Conservation (phyloP, 2,329 filamentous ascomycete species). For the Neurospora crassa region DNA sequence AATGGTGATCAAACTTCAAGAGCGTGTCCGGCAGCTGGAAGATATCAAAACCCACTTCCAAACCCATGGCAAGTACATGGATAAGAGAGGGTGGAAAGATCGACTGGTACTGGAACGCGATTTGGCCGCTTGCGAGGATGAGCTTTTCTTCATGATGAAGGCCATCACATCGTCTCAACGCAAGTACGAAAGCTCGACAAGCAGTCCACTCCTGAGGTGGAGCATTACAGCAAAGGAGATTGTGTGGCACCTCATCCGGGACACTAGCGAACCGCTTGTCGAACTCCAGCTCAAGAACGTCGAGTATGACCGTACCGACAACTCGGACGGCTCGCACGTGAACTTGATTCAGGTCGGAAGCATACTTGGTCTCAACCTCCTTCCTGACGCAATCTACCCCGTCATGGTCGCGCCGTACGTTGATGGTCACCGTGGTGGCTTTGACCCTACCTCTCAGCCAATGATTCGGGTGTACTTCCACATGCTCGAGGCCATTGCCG, state of each 20-base stretch:
- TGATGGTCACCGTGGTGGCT: constrained; percentile 49
- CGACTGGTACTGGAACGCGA: constrained; percentile 82
- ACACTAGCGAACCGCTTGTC: constrained; percentile 76
- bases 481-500: constrained; percentile 95
- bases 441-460: constrained; percentile 54
- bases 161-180: constrained; percentile 94
- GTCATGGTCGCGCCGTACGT: constrained; percentile 90
- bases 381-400: constrained; percentile 86
- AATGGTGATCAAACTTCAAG: constrained; percentile 84
- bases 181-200: constrained; percentile 64
- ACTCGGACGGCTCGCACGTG: constrained; percentile 91
- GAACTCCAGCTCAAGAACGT: constrained; percentile 89
- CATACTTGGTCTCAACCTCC: constrained; percentile 79
- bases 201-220: constrained; percentile 77
- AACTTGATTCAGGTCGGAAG: constrained; percentile 85
- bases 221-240: constrained; percentile 92
- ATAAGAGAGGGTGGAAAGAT: constrained; percentile 86
- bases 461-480: constrained; percentile 96
- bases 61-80: constrained; percentile 77
- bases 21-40: constrained; percentile 85
- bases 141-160: constrained; percentile 99
- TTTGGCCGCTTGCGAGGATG: constrained; percentile 81
- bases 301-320: constrained; percentile 90
- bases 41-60: constrained; percentile 97
- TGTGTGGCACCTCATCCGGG: constrained; percentile 91